Evolutionary conservation across 169 alveolate genomes (phyloP).

Genomic region (Cryptosporidium tyzzeri): DNA sequence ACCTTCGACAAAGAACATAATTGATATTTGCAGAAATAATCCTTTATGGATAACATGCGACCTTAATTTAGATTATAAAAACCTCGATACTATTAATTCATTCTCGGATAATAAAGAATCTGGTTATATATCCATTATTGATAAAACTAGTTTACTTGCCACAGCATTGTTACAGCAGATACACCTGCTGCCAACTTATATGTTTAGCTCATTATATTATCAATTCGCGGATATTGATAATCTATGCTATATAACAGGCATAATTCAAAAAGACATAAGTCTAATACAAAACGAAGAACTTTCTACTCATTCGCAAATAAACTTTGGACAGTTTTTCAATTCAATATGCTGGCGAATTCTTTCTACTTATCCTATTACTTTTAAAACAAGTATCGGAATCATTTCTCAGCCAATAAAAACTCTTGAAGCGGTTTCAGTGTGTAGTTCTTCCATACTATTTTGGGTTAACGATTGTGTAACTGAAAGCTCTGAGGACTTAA

Average conservation of each 20-base stretch:
- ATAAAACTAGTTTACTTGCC: conserved; percentile 16
- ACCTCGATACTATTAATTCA: neutral
- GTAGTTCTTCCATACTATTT: conserved; percentile 37
- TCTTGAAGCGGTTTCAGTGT: conserved; percentile 48
- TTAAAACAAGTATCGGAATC: conserved; percentile 37
- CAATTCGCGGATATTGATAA: conserved; percentile 24
- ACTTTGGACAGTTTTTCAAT: conserved; percentile 39
- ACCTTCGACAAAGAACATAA: conserved; percentile 15
- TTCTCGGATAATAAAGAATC: neutral
- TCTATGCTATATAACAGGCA: conserved; percentile 14
- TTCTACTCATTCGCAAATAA: neutral
- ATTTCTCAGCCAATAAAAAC: conserved; percentile 61
- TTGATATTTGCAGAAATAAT: conserved; percentile 31
- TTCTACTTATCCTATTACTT: conserved; percentile 29
- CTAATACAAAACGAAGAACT: neutral
- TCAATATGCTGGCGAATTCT: conserved; percentile 68
- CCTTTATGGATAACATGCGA: conserved; percentile 46
- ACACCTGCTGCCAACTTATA: conserved; percentile 24
- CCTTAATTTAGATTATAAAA: neutral
- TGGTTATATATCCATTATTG: neutral
- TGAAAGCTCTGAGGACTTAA: conserved; percentile 7
- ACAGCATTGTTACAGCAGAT: conserved; percentile 26
- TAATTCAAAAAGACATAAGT: conserved; percentile 21
- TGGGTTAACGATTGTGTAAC: conserved; percentile 30
- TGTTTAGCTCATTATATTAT: conserved; percentile 66